Base-by-base conservation (phyloP, 768 basidiomycete species). In the Favolaschia claudopus region DNA sequence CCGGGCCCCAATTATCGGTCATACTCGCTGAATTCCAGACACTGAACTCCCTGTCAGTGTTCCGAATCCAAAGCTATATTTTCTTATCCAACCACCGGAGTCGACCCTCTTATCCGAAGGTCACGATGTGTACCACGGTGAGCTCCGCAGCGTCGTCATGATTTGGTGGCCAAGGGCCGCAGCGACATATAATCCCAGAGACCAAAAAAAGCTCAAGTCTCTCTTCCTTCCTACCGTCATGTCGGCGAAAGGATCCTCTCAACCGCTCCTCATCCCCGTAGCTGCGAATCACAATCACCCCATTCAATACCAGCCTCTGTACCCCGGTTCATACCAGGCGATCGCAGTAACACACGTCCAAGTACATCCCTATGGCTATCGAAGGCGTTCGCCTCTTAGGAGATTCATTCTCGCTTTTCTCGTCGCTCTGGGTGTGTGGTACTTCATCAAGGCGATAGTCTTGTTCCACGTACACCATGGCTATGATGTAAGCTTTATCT, bases 321-420 rank as follows among this genome's bases (percentile, higher is more conserved):
- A 38, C 2, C 10, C 51, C 2, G 33, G 24, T 14, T 31, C 27
- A 14, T 56, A 56, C 38, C 55, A 56, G 22, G 19, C 55, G n/a
- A 22, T 55, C 28, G 5, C 22, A 3, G n/a, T 57, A 9, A 22
- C 36, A 8, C 29, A 40, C 2, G 14, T 8, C 9, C 32, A 54
- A 13, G 34, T 31, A 12, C 32, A 44, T 20, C 42, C 42, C 27
- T 12, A 22, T 22, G 5, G 13, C 15, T 32, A 31, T 19, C 25
- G 57, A 7, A n/a, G n/a, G n/a, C 57, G 57, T 24, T 51, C 57
- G 1, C 57, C 57, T 14, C 42, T 38, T 17, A 33, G 43, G 1
- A 9, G 57, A 7, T 58, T 51, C 34, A 5, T 51, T 4, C 15
- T 19, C 5, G 27, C 49, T 0, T 45, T 58, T 12, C 14, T 58